Evolutionary conservation across 2,329 filamentous ascomycete genomes (phyloP).

Genomic region (Fusarium falciforme): DNA sequence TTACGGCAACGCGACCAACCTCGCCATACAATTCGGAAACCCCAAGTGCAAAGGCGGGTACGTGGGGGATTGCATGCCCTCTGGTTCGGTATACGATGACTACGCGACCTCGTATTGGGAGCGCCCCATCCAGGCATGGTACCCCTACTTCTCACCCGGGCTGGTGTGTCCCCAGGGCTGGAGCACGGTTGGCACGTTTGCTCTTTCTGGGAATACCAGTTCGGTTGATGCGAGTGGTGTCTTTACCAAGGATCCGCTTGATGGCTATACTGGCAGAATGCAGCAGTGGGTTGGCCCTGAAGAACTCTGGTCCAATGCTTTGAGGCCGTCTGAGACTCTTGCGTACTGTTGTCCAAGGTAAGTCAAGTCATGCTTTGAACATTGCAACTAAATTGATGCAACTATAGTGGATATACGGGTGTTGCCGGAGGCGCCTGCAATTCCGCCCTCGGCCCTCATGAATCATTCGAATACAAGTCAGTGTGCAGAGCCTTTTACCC

Average conservation of each 20-base stretch:
- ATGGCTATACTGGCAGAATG: not conserved
- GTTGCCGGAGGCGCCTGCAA: conserved; percentile 13
- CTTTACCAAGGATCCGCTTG: conserved; percentile 16
- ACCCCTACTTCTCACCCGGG: not conserved
- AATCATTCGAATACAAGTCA: not conserved
- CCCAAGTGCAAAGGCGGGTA: conserved; percentile 10
- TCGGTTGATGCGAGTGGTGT: conserved; percentile 6
- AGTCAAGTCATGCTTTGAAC: accelerated
- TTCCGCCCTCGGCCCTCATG: conserved; percentile 10
- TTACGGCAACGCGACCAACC: not conserved
- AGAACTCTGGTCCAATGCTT: conserved; percentile 3
- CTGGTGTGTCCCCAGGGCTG: conserved; percentile 37
- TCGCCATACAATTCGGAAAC: not conserved
- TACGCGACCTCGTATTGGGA: not conserved
- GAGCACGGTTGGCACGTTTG: conserved; percentile 38
- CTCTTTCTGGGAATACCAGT: conserved; percentile 1
- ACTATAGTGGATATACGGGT: conserved; percentile 24
- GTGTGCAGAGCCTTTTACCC: not conserved
- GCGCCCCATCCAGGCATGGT: not conserved
- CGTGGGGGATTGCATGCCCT: conserved; percentile 37
- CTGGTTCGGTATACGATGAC: conserved; percentile 26
- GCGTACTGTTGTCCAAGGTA: conserved; percentile 9
- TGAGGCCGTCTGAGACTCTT: conserved; percentile 11
- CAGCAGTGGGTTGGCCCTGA: not conserved
- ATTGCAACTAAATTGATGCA: not conserved